Conservation (phyloP, 129 eudicot genomes). For the Gnaphalium uliginosum region DNA sequence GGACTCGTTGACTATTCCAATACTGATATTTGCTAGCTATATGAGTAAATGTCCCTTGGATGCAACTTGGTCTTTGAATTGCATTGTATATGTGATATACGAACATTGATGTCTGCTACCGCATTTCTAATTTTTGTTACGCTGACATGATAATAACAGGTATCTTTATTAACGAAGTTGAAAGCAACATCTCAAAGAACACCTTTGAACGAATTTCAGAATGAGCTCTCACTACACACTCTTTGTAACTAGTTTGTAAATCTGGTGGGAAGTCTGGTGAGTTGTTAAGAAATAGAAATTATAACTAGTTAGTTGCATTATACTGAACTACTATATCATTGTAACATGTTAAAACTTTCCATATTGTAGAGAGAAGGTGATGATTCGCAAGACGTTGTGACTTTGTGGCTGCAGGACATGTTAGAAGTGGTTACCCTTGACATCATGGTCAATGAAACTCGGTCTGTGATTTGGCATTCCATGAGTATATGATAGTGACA, state of each 20-base stretch:
- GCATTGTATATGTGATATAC: not conserved
- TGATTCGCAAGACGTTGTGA: slow-evolving; percentile 67
- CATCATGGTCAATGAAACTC: slow-evolving; percentile 88
- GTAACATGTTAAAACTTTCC: slow-evolving; percentile 22
- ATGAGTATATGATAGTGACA: not conserved
- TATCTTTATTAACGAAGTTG: slow-evolving; percentile 75
- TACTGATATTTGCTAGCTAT: too few relatives aligned
- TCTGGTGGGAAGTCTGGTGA: slow-evolving; percentile 77
- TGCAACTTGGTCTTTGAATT: too few relatives aligned
- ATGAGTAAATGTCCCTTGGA: too few relatives aligned
- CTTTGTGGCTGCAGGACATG: slow-evolving; percentile 86
- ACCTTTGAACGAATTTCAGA: slow-evolving; percentile 72
- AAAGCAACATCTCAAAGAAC: slow-evolving; percentile 63
- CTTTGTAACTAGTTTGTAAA: slow-evolving; percentile 74
- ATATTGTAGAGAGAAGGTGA: slow-evolving; percentile 62
- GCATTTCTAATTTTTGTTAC: slow-evolving; percentile 26
- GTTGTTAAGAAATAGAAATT: slow-evolving; percentile 27
- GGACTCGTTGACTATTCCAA: too few relatives aligned
- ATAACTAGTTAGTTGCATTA: slow-evolving; percentile 13
- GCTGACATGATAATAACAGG: slow-evolving; percentile 69
- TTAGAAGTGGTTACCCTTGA: slow-evolving; percentile 89
- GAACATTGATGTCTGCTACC: not conserved
- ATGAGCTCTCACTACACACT: slow-evolving; percentile 68
- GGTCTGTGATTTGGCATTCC: slow-evolving; percentile 49
- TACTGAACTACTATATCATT: slow-evolving; percentile 4